Base-by-base conservation (phyloP, 371 early-diverging fungal species). In the Amoeboradix gromovi region DNA sequence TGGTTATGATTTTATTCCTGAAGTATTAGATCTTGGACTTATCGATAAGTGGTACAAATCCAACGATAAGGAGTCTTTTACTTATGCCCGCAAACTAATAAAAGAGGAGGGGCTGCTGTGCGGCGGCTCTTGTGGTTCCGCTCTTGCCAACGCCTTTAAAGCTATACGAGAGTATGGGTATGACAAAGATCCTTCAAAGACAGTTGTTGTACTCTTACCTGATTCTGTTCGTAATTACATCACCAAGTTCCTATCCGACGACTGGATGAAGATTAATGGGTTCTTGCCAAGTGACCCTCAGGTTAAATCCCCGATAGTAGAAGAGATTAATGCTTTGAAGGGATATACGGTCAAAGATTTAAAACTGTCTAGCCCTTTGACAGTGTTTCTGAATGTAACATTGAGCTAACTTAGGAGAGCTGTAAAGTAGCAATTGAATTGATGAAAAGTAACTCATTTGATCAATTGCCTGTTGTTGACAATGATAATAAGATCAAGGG, bases 211-310 rank as follows among this genome's bases (percentile, higher is more conserved):
- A 1, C 79, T 96, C 29, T 79, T 96, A 68, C 87, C 95, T 29
- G 97, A 94, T 78, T 91, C 93, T 0, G 91, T 94, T 67, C 85
- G 94, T 71, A 96, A 96, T 80, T 96, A 96, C 78, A 94, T 94
- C 94, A 87, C 90, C 72, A 94, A 93, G 78, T 91, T 77, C 70
- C 73, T 82, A 68, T 88, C 85, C 75, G 96, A 94, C 74, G 88
- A 85, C 69, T 95, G 96, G 96, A 92, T 95, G 93, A 79, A 82
- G 72, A 74, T 78, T 69, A 81, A 83, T 73, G 83, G 82, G 1
- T 87, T 88, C 75, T 78, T 86, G 29, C 87, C 76, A 67, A 78
- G 77, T 30, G 74, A 75, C 2, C 30, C 70, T 17, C 17, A 70
- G 65, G 16, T 28, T 70, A 29, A 5, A 30, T 29, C 66, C 31